Conservation (phyloP, 352 stramenopile species). For the Albugo laibachii region DNA sequence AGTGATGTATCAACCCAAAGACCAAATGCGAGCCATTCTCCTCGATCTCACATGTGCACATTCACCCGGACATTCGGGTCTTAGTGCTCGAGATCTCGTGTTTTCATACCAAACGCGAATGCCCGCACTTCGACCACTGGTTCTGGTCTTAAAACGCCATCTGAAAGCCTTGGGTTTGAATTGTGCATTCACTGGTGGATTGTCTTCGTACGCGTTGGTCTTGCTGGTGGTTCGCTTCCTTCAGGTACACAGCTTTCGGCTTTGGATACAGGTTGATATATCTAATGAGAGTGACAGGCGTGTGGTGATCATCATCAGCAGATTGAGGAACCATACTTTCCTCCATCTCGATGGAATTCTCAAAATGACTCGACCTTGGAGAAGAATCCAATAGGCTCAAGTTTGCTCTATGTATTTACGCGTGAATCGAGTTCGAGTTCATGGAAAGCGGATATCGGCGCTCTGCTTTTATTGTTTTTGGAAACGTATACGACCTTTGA, state of each 20-base stretch:
- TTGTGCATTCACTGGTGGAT: conserved; percentile 86
- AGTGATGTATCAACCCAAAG: conserved; percentile 27
- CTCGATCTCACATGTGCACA: conserved; percentile 92
- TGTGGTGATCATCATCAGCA: conserved; percentile 44
- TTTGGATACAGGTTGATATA: too few species aligned
- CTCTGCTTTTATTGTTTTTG: conserved; percentile 51
- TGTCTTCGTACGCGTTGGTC: conserved; percentile 92
- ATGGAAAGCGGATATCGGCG: conserved; percentile 55
- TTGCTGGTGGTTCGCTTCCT: conserved; percentile 89
- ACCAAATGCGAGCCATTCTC: conserved; percentile 12
- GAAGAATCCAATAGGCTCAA: too few species aligned
- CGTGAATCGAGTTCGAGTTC: conserved; percentile 16
- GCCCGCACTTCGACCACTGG: conserved; percentile 84
- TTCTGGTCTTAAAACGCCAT: conserved; percentile 87
- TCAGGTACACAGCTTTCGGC: conserved; percentile 23
- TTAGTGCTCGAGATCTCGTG: conserved; percentile 85
- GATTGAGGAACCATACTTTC: background rate
- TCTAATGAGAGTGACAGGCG: conserved; percentile 14
- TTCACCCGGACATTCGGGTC: conserved; percentile 84
- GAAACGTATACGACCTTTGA: conserved; percentile 76
- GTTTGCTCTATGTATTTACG: conserved; percentile 35
- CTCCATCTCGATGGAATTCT: too few species aligned
- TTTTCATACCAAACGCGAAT: conserved; percentile 79
- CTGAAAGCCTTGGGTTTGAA: conserved; percentile 48
- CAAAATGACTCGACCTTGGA: too few species aligned